Evolutionary conservation across 768 basidiomycete genomes (phyloP).

Genomic region (Leccinum barrowsii): DNA sequence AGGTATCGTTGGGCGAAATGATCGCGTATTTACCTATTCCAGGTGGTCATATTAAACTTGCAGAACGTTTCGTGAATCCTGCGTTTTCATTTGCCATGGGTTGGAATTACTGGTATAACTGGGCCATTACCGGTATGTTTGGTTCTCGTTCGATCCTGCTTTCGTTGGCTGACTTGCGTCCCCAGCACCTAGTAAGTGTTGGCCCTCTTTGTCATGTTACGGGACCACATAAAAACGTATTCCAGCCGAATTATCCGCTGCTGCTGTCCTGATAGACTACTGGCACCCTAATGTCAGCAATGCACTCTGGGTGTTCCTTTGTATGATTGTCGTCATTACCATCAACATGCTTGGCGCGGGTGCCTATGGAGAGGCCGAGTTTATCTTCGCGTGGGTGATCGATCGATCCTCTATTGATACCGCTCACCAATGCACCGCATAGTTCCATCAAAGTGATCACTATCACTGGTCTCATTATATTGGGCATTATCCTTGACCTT

Average conservation of each 20-base stretch:
- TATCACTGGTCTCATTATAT: constrained; percentile 65
- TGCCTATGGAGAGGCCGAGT: constrained; percentile 83
- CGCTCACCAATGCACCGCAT: background rate
- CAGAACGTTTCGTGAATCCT: constrained; percentile 79
- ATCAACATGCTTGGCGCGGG: constrained; percentile 78
- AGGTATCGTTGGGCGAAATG: constrained; percentile 62
- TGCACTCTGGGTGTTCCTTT: constrained; percentile 79
- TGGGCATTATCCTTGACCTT: constrained; percentile 76
- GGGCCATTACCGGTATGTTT: constrained; percentile 23
- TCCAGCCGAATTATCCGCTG: constrained; percentile 35
- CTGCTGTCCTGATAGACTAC: constrained; percentile 72
- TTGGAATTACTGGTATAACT: constrained; percentile 53
- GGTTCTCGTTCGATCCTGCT: background rate
- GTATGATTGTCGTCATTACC: constrained; percentile 65
- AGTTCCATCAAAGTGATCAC: constrained; percentile 88
- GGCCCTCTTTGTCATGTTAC: background rate
- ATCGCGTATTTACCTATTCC: constrained; percentile 73
- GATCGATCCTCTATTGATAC: background rate
- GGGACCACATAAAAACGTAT: constrained; percentile 1
- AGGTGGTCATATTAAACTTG: constrained; percentile 77
- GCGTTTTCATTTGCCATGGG: constrained; percentile 59
- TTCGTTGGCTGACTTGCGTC: background rate
- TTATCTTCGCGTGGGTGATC: constrained; percentile 66
- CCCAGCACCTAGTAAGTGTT: constrained; percentile 24
- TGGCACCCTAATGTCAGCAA: constrained; percentile 60